These are phyloP conservation scores for Clarireedia monteithiana DNA, from an alignment of 2,329 filamentous ascomycete genomes.

Conservation along the genomic window DNA sequence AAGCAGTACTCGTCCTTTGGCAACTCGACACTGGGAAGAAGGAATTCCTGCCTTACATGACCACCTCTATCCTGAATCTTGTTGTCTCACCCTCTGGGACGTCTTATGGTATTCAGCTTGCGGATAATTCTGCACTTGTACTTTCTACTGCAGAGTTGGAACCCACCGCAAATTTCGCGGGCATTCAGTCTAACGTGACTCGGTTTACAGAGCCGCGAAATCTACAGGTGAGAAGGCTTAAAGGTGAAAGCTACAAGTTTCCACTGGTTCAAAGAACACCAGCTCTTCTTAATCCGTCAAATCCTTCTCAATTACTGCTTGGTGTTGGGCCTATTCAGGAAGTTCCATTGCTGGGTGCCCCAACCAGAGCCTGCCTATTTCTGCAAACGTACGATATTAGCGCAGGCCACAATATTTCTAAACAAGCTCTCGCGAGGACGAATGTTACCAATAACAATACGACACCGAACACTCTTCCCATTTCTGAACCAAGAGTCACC, in stretches of 20 bases:
- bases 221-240: constrained; percentile 42
- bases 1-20: constrained; percentile 87
- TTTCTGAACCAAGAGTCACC: constrained; percentile 71
- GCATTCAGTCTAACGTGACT: constrained; percentile 62
- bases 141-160: constrained; percentile 84
- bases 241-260: constrained; percentile 22
- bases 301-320: constrained; percentile 57
- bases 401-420: constrained; percentile 67
- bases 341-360: constrained; percentile 42
- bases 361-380: constrained; percentile 48
- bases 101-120: constrained; percentile 76
- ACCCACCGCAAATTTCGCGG: constrained; percentile 75
- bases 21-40: constrained; percentile 80
- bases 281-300: constrained; percentile 53
- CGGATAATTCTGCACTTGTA: constrained; percentile 88
- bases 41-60: constrained; percentile 84
- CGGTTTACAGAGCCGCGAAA: constrained; percentile 44
- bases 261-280: constrained; percentile 38
- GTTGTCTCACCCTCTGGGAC: constrained; percentile 72
- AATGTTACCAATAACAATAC: constrained; percentile 77
- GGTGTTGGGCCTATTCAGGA: constrained; percentile 58
- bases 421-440: constrained; percentile 82
- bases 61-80: constrained; percentile 76
- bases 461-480: constrained; percentile 60
- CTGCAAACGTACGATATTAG: constrained; percentile 86